These are phyloP conservation scores for Phytopythium helicoides DNA, from an alignment of 352 stramenopile species.

Conservation along the genomic window DNA sequence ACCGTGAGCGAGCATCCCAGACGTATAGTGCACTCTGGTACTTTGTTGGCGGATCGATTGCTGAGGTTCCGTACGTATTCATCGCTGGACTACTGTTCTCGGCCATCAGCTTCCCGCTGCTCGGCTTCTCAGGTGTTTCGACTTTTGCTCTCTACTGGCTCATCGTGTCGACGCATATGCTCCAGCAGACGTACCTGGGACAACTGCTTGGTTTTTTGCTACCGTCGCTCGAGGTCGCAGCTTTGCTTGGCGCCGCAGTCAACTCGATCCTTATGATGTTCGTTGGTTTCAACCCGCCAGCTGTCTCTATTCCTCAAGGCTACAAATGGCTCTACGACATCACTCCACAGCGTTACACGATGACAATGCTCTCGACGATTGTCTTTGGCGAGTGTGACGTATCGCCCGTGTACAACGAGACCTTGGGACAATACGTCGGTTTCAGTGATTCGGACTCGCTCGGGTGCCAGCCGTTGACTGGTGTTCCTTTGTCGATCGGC, in stretches of 20 bases:
- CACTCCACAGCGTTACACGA: conserved; percentile 31
- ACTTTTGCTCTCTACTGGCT: conserved; percentile 61
- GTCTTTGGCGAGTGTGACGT: conserved; percentile 47
- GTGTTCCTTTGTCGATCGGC: conserved; percentile 25
- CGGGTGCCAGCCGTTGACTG: conserved; percentile 37
- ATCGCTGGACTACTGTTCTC: conserved; percentile 47
- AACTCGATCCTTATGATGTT: conserved; percentile 62
- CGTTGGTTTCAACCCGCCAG: conserved; percentile 46
- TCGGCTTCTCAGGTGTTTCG: conserved; percentile 40
- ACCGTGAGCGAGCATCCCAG: conserved; percentile 79
- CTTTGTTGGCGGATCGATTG: conserved; percentile 56
- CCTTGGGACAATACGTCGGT: conserved; percentile 21
- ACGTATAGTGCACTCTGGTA: conserved; percentile 86
- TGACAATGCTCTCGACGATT: conserved; percentile 31
- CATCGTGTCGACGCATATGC: conserved; percentile 38
- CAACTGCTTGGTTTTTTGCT: conserved; percentile 40
- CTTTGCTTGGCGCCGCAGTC: conserved; percentile 36
- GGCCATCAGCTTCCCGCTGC: conserved; percentile 54
- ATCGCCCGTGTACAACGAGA: conserved; percentile 20
- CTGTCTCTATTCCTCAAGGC: conserved; percentile 35
- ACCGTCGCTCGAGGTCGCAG: conserved; percentile 35
- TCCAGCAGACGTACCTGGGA: conserved; percentile 48
- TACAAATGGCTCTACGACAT: no score
- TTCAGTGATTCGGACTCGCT: conserved; percentile 14
- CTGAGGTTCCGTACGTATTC: conserved; percentile 78